Evolutionary conservation across 140 eudicot species (phyloP).

Genomic region (Artemisia princeps): DNA sequence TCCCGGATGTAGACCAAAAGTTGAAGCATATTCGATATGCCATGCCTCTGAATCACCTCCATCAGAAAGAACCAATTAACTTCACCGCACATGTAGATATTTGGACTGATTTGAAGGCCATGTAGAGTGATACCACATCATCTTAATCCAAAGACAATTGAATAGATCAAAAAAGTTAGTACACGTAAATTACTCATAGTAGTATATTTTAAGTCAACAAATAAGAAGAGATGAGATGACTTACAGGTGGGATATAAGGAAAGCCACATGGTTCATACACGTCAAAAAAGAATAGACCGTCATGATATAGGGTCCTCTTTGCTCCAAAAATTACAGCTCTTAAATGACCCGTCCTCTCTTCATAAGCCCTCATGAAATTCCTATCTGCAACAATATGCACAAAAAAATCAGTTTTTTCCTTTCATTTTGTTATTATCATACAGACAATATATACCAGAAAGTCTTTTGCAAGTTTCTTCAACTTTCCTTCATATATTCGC

Average conservation of each 20-base stretch:
- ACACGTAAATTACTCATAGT: no score
- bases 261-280: constrained; percentile 39
- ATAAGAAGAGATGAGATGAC: neutral
- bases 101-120: neutral
- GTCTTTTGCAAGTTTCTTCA: neutral
- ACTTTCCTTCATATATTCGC: neutral
- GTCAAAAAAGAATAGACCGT: constrained; percentile 29
- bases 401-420: neutral
- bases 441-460: neutral
- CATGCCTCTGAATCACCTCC: neutral
- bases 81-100: neutral
- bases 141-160: neutral
- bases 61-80: neutral
- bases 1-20: neutral
- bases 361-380: constrained; percentile 58
- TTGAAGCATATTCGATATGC: neutral
- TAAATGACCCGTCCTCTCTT: constrained; percentile 61
- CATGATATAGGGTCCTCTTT: no score
- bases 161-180: neutral
- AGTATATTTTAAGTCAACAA: no score
- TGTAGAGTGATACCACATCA: neutral
- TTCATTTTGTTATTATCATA: neutral
- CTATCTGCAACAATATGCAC: constrained; percentile 24
- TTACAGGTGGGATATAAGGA: constrained; percentile 24
- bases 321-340: constrained; percentile 30